Percentiles rank a stretch among this genome's conserved stretches.
Conservation (phyloP, 345 rosid genomes). For the Populus euphratica region DNA sequence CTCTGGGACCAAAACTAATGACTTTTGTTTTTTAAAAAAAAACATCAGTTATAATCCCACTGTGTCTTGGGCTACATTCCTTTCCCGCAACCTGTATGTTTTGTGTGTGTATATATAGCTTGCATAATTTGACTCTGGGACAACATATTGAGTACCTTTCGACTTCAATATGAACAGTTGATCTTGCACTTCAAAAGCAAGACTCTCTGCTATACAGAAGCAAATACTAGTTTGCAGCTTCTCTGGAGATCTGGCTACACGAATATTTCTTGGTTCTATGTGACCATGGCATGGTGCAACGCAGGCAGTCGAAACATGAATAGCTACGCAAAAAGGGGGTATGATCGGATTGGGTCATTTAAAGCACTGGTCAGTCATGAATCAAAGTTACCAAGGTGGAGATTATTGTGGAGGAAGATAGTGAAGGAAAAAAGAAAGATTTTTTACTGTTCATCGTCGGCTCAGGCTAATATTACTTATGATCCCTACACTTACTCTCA, state of each 20-base stretch:
- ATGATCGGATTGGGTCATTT: conserved; percentile 18
- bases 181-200: neutral
- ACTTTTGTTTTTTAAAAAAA: too few relatives aligned
- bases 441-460: conserved; percentile 14
- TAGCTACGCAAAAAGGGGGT: conserved; percentile 2
- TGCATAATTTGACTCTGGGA: neutral
- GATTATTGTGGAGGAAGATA: conserved; percentile 37
- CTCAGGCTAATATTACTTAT: conserved; percentile 25
- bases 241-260: neutral
- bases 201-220: neutral
- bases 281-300: conserved; percentile 22
- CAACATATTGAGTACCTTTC: too few relatives aligned
- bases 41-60: too few relatives aligned
- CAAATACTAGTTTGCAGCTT: neutral
- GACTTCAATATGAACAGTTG: neutral
- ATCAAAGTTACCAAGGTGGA: conserved; percentile 28
- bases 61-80: too few relatives aligned
- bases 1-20: too few relatives aligned
- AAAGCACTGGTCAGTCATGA: neutral
- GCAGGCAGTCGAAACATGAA: conserved; percentile 11
- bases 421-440: conserved; percentile 28
- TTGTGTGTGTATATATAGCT: too few relatives aligned
- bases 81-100: too few relatives aligned
- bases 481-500: conserved; percentile 35
- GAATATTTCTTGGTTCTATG: neutral